Evolutionary conservation across 257 asterid genomes (phyloP).

Genomic region (Jacaranda copaia): DNA sequence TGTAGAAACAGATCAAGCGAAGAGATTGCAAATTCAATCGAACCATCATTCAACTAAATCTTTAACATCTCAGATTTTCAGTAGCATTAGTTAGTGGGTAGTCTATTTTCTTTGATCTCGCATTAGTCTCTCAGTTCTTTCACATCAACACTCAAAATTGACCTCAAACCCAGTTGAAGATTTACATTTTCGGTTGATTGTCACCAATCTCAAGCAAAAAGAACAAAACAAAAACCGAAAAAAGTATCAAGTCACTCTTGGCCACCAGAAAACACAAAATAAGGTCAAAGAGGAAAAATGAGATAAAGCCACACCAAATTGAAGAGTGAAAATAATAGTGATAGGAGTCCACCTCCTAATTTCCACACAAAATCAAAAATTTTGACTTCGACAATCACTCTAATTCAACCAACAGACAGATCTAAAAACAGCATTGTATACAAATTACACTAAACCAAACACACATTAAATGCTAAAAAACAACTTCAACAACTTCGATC

Average conservation of each 20-base stretch:
- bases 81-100: neutral
- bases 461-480: neutral
- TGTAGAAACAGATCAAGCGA: neutral
- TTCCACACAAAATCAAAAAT: neutral
- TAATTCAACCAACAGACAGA: constrained; percentile 25
- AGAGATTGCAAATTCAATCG: neutral
- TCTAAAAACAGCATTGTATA: constrained; percentile 16
- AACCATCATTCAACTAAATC: neutral
- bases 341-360: neutral
- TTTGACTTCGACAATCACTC: neutral
- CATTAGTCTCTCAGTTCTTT: neutral
- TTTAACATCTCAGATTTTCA: constrained; percentile 10
- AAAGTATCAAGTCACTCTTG: neutral
- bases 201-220: neutral
- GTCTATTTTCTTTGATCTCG: constrained; percentile 9
- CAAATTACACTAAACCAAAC: neutral
- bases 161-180: constrained; percentile 7
- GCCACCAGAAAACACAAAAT: neutral
- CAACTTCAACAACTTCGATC: constrained; percentile 22
- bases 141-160: constrained; percentile 1
- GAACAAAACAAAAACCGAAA: neutral
- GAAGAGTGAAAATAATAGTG: constrained; percentile 6
- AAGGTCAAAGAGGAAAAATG: neutral
- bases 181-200: neutral
- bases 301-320: neutral